Conservation (phyloP, 139 green algal genomes). For the Mesostigma viride region DNA sequence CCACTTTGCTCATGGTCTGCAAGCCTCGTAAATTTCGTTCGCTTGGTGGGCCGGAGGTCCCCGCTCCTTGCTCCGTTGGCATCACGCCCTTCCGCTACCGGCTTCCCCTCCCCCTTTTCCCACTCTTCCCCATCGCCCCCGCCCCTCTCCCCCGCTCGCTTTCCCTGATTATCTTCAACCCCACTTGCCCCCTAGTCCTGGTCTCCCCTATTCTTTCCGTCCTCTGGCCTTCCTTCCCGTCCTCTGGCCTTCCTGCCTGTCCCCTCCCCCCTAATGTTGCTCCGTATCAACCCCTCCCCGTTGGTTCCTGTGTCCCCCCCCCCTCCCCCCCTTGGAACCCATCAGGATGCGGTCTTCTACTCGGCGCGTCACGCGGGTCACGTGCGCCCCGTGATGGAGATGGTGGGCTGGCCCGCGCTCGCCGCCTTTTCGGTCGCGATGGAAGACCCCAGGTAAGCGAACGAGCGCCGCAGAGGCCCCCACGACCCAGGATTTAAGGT, state of each 20-base stretch:
- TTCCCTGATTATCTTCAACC: background rate
- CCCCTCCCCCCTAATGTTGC: background rate
- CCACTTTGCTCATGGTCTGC: too few species aligned
- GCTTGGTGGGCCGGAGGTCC: too few species aligned
- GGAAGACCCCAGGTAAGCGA: slow-evolving; percentile 26
- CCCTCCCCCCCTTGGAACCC: background rate
- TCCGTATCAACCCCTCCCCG: background rate
- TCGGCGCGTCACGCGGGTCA: slow-evolving; percentile 12
- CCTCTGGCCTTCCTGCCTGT: background rate
- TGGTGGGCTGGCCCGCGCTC: slow-evolving; percentile 79
- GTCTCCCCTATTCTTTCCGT: background rate
- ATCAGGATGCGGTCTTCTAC: slow-evolving; percentile 21
- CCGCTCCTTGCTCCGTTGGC: too few species aligned
- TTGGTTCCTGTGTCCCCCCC: background rate
- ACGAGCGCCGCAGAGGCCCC: too few species aligned
- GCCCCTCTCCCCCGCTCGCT: background rate
- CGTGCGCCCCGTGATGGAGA: slow-evolving; percentile 76
- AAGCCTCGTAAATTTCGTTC: too few species aligned
- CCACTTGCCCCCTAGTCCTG: background rate
- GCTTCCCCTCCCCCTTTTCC: background rate
- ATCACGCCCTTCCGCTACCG: too few species aligned
- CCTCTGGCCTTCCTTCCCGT: background rate
- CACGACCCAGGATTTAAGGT: background rate
- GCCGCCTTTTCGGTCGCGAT: slow-evolving; percentile 62
- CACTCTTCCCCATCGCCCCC: background rate